These are phyloP conservation scores for Trametes punicea DNA, from an alignment of 768 basidiomycete species.

Conservation along the genomic window DNA sequence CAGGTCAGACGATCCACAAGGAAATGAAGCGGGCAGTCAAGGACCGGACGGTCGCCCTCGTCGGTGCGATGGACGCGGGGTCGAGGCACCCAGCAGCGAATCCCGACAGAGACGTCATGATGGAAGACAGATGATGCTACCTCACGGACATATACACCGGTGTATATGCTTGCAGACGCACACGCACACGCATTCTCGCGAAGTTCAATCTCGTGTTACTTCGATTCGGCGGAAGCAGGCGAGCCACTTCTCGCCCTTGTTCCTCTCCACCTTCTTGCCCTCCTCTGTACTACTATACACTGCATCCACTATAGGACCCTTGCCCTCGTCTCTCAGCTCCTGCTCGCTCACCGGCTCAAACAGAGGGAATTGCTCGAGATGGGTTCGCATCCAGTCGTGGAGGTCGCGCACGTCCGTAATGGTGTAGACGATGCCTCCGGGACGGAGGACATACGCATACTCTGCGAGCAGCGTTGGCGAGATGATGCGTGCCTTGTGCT, in stretches of 20 bases:
- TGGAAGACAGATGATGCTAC: conserved; percentile 18
- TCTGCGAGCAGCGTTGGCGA: conserved; percentile 97
- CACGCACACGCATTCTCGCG: not conserved
- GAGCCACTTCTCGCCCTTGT: conserved; percentile 86
- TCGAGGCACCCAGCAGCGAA: conserved; percentile 30
- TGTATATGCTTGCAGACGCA: not conserved
- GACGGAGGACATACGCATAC: conserved; percentile 89
- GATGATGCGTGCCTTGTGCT: conserved; percentile 98
- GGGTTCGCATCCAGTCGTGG: conserved; percentile 91
- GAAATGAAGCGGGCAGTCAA: conserved; percentile 81
- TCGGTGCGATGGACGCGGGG: conserved; percentile 56
- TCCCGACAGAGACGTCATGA: conserved; percentile 23
- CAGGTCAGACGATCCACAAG: conserved; percentile 67
- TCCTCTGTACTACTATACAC: conserved; percentile 90
- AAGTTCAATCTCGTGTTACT: conserved; percentile 17
- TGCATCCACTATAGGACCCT: conserved; percentile 75
- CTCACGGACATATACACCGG: not conserved
- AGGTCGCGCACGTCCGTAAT: conserved; percentile 96
- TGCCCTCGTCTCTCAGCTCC: conserved; percentile 69
- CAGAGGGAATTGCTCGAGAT: conserved; percentile 83
- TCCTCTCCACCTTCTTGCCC: conserved; percentile 94
- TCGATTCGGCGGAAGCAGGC: conserved; percentile 79
- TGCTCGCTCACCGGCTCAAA: conserved; percentile 80
- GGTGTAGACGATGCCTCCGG: conserved; percentile 96
- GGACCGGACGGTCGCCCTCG: conserved; percentile 57